These are phyloP conservation scores for Calendula officinalis DNA, from an alignment of 129 eudicot species.

Conservation along the genomic window DNA sequence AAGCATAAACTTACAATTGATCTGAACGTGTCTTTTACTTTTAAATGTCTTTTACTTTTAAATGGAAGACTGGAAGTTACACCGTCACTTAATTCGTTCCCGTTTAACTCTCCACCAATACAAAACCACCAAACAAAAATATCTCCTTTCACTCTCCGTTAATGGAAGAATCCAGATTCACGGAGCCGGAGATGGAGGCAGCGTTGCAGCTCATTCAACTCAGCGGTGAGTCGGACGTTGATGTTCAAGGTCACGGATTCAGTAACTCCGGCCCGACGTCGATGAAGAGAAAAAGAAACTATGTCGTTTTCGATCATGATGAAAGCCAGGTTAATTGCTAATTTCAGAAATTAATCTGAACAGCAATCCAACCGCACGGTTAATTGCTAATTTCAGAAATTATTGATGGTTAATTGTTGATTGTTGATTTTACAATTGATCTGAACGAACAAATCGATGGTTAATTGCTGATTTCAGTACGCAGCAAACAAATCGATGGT, in stretches of 20 bases:
- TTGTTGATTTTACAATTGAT: no score
- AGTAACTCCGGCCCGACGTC: neutral
- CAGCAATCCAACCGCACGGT: no score
- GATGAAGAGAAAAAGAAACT: conserved; percentile 1
- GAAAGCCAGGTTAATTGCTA: conserved; percentile 48
- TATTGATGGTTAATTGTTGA: no score
- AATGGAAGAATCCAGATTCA: conserved; percentile 24
- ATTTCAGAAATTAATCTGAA: no score
- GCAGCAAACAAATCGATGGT: no score
- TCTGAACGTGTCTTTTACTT: conserved; percentile 16
- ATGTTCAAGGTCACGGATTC: conserved; percentile 6
- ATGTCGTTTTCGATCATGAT: conserved; percentile 3
- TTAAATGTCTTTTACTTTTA: no score
- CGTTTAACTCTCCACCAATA: conserved; percentile 8
- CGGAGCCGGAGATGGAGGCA: conserved; percentile 43
- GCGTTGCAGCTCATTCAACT: conserved; percentile 53
- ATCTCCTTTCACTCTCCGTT: conserved; percentile 4
- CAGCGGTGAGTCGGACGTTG: conserved; percentile 40
- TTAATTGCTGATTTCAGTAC: no score
- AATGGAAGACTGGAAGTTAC: no score
- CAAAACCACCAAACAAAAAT: neutral
- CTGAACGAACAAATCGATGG: no score
- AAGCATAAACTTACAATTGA: no score
- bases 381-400: no score
- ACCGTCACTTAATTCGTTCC: conserved; percentile 16